These are phyloP conservation scores for Penicillium sp. DNA, from an alignment of 2,329 filamentous ascomycete species.

Conservation along the genomic window DNA sequence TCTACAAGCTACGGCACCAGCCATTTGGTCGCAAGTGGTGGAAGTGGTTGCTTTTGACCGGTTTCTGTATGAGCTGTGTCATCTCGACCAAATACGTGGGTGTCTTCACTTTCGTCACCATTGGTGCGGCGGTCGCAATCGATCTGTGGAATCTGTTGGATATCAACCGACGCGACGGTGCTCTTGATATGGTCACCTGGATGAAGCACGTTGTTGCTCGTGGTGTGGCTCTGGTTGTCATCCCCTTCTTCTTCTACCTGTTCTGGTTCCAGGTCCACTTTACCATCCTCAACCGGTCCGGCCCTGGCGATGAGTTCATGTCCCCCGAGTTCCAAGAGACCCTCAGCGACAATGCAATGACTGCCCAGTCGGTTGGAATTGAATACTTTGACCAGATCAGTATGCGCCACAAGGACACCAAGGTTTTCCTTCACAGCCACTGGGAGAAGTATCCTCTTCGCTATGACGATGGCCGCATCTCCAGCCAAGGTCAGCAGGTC, in stretches of 20 bases:
- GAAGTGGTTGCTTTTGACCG: slow-evolving; percentile 97
- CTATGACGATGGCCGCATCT: slow-evolving; percentile 96
- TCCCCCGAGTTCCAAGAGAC: slow-evolving; percentile 97
- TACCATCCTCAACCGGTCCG: slow-evolving; percentile 79
- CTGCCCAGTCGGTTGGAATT: slow-evolving; percentile 79
- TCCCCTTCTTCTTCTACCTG: slow-evolving; percentile 96
- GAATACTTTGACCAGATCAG: slow-evolving; percentile 88
- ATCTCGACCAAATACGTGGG: slow-evolving; percentile 99
- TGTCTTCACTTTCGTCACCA: slow-evolving; percentile 93
- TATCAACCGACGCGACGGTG: slow-evolving; percentile 77
- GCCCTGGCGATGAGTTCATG: slow-evolving; percentile 98
- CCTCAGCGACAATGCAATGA: slow-evolving; percentile 89
- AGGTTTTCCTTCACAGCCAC: slow-evolving; percentile 93
- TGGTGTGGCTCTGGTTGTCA: slow-evolving; percentile 77
- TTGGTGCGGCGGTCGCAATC: slow-evolving; percentile 88
- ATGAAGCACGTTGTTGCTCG: slow-evolving; percentile 87
- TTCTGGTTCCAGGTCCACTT: slow-evolving; percentile 99
- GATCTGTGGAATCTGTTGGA: slow-evolving; percentile 95
- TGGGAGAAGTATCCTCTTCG: slow-evolving; percentile 83
- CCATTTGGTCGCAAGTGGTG: slow-evolving; percentile 97
- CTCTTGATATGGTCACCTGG: slow-evolving; percentile 77
- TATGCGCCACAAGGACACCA: slow-evolving; percentile 95
- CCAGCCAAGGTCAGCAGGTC: slow-evolving; percentile 95
- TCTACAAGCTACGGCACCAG: slow-evolving; percentile 91
- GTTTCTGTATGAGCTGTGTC: slow-evolving; percentile 91